Percentiles rank a stretch among this genome's conserved stretches.
Evolutionary conservation across 2,329 filamentous ascomycete species (phyloP).

Genomic region (Zymoseptoria passerinii): DNA sequence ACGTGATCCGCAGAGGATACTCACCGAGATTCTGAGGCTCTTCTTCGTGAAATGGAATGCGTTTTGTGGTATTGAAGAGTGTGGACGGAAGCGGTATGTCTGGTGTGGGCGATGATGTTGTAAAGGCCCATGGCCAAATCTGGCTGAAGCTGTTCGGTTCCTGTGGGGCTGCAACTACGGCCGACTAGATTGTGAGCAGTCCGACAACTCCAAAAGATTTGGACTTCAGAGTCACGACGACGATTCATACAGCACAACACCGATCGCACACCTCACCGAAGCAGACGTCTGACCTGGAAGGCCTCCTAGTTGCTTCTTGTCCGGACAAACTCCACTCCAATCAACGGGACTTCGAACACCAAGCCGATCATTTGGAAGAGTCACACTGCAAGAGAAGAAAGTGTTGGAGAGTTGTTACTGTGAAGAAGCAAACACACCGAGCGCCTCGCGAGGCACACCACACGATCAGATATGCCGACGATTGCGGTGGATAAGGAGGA

Average conservation of each 20-base stretch:
- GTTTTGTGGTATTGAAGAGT: background rate
- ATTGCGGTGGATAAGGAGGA: constrained; percentile 94
- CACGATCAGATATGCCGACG: constrained; percentile 68
- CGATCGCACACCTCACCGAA: background rate
- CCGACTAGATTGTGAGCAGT: background rate
- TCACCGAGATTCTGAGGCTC: background rate
- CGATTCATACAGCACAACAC: background rate
- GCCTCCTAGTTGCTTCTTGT: background rate
- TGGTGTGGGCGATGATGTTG: background rate
- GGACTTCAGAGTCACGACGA: background rate
- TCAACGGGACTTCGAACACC: background rate
- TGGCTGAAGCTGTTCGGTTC: background rate
- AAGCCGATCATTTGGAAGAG: background rate
- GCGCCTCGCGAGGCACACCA: constrained; percentile 8
- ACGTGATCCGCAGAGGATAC: background rate
- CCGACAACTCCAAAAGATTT: background rate
- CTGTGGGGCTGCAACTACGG: background rate
- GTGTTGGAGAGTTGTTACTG: background rate
- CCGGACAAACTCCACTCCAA: background rate
- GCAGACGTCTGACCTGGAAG: background rate
- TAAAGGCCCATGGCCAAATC: background rate
- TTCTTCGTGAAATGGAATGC: background rate
- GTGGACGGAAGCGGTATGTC: background rate
- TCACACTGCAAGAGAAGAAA: background rate
- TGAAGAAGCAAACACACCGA: background rate